Evolutionary conservation across 768 basidiomycete genomes (phyloP), one percentile per base, ranked within the genome.

Genomic region (Collybia sp.): DNA sequence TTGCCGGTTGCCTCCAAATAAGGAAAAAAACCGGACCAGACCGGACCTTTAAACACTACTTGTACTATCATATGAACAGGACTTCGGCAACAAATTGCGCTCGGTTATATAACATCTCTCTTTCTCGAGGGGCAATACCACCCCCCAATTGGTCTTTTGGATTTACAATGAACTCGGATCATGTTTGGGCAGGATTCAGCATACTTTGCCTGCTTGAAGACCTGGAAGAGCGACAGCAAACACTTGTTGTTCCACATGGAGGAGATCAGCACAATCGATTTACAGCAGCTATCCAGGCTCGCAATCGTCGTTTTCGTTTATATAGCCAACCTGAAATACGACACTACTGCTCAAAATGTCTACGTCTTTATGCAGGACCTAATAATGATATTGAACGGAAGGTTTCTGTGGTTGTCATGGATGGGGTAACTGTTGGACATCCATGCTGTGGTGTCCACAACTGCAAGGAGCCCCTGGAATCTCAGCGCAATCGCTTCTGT

Each of bases 381-480:
- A 10, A 10, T 3, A 13, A 18, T 37, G 17, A 37, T 4, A 3
- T 10, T 37, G 35, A n/a, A 4, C n/a, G 17, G 4, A 37, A 37
- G 10, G 17, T 37, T 6, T 37, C 4, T 3, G 35, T 18, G 3
- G 35, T 56, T 5, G 51, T 60, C 3, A 50, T 44, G 12, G 63
- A 66, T 54, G 66, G 65, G 2, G 44, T 53, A 11, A 54, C 54
- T 0, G 52, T 64, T 32, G 58, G 62, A 2, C 60, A 56, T 45
- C 61, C 60, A 0, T 64, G 64, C 48, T 66, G 65, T 47, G 53
- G 46, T 2, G 51, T 61, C 1, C 57, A 57, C 35, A 49, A 64
- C 45, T 68, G 65, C 40, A 49, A 54, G 8, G 37, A 35, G 2
- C 54, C 55, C 0, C 52, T 65, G 19, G 6, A 54, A 42, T 25